Base-by-base conservation (phyloP, 306 rosid species). In the Rosa rugosa region DNA sequence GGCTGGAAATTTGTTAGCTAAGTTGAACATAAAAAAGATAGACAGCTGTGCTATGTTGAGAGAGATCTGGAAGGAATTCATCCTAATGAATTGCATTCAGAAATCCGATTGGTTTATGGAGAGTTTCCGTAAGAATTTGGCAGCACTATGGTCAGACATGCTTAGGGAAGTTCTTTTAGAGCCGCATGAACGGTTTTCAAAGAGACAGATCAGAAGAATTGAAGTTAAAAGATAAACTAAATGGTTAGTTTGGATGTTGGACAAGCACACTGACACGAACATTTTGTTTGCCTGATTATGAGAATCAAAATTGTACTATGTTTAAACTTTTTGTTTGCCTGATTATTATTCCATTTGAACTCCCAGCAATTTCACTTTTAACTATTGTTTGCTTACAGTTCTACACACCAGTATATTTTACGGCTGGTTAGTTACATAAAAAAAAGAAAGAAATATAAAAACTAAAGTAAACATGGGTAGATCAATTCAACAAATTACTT, bases 21-120 rank as follows among this genome's bases (percentile, higher is more conserved):
- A 85, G 86, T 63, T 91, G 60, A 87, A 77, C 79, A 76, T 42
- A 42, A 84, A 77, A 86, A 65, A 47, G 64, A 84, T 92, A 64
- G 86, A 87, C 80, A 86, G 85, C 53, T 85, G 89, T 79, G 83
- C 88, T 22, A 83, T 38, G 80, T 77, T 94, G 49, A 88, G 89
- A 83, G 88, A 27, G 75, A 88, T 78, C 59, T 94, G 99, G 99
- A 85, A 83, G 84, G 87, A 91, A 54, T n/a, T n/a, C 89, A 89
- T 78, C 95, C 95, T 51, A 81, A 38, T 71, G 99, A 87, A 69
- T 60, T 94, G 54, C 82, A 77, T 80, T 44, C 87, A 45, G 97
- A 94, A 86, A 85, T 92, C 63, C 66, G 93, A 82, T 80, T 92
- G 97, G 97, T 92, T 94, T 91, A 94, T 89, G 77, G 85, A 86